Conservation (phyloP, 805 yeast species). For the Candida germanica region DNA sequence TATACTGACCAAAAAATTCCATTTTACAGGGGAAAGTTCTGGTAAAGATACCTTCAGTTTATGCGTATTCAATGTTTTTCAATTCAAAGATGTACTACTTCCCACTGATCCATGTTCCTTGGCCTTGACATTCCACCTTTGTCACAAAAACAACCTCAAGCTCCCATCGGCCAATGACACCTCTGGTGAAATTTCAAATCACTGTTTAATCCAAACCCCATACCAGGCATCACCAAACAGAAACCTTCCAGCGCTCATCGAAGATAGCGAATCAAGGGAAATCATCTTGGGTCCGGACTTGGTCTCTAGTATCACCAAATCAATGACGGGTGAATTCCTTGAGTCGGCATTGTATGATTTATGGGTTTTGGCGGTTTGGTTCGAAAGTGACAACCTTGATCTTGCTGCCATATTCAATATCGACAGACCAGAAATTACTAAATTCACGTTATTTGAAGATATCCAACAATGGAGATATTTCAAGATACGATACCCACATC, state of each 20-base stretch:
- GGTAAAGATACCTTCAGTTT: conserved; percentile 39
- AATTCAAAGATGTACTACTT: conserved; percentile 25
- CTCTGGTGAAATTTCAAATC: neutral
- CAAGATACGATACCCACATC: conserved; percentile 23
- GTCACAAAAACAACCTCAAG: conserved; percentile 40
- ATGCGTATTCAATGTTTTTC: conserved; percentile 50
- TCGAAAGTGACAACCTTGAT: conserved; percentile 19
- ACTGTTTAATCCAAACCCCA: conserved; percentile 44
- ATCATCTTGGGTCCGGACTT: conserved; percentile 18
- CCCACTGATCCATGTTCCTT: conserved; percentile 63
- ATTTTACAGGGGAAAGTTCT: conserved; percentile 11
- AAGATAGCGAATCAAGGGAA: conserved; percentile 40
- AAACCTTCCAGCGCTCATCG: conserved; percentile 55
- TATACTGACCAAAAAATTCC: conserved; percentile 16
- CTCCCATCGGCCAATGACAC: neutral
- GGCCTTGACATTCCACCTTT: conserved; percentile 43
- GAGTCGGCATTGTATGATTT: conserved; percentile 45
- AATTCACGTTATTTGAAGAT: conserved; percentile 18
- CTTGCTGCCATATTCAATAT: conserved; percentile 9
- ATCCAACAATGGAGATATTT: conserved; percentile 26
- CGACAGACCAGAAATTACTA: conserved; percentile 2
- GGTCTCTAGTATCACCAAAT: conserved; percentile 3
- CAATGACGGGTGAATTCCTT: conserved; percentile 17
- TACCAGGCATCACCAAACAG: conserved; percentile 48
- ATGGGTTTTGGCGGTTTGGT: conserved; percentile 51